Percentiles rank a stretch among this genome's conserved stretches.
phyloP scores from a whole-genome alignment of 805 yeast genomes.

The Suhomyces sp. region DNA sequence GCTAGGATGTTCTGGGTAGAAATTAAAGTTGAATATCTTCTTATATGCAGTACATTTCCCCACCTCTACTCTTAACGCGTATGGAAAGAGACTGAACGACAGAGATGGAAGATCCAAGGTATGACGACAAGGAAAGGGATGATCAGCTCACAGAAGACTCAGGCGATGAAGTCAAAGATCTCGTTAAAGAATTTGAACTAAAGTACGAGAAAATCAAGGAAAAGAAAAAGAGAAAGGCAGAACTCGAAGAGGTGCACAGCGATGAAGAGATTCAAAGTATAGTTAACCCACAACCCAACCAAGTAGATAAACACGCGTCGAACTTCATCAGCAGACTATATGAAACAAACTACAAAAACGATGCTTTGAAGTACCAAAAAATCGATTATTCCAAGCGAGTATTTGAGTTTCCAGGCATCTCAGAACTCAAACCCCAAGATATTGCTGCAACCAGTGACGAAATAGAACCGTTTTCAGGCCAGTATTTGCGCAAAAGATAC shows the following conservation, averaged over 20 bases:
- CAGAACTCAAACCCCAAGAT: conserved; percentile 6
- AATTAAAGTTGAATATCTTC: too few species aligned
- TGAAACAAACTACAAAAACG: conserved; percentile 8
- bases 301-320: conserved; percentile 7
- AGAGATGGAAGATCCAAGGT: conserved; percentile 33
- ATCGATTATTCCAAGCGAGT: conserved; percentile 23
- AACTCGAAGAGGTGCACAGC: conserved; percentile 2
- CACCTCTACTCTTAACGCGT: not conserved
- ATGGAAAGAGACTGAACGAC: not conserved
- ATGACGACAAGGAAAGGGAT: conserved; percentile 15
- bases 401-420: conserved; percentile 21
- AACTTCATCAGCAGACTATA: conserved; percentile 19
- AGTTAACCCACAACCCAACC: not conserved
- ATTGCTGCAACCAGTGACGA: conserved; percentile 14
- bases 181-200: conserved; percentile 33
- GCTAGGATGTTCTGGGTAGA: not conserved
- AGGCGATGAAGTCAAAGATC: conserved; percentile 35
- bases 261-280: not conserved
- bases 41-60: not conserved
- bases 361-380: conserved; percentile 3
- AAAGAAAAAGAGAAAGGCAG: not conserved
- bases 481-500: conserved; percentile 15
- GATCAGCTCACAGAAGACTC: conserved; percentile 38
- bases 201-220: conserved; percentile 13
- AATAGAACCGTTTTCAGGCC: conserved; percentile 17